Base-by-base conservation (phyloP, 306 rosid species). In the Cicer chorassanicum region DNA sequence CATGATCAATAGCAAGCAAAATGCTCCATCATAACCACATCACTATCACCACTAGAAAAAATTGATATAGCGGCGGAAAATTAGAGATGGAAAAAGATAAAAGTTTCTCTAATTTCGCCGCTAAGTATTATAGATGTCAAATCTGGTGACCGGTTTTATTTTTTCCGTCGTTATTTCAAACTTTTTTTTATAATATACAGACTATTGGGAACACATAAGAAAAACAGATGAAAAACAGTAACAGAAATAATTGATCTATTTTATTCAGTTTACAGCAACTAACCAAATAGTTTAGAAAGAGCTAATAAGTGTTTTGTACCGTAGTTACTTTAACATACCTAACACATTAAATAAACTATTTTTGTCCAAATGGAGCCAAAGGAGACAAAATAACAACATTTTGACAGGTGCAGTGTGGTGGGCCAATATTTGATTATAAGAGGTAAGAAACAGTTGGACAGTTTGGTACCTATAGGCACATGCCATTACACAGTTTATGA, bases 381-480 rank as follows among this genome's bases (percentile, higher is more conserved):
- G 50, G 78, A 74, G 70, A 76, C 78, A 81, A 79, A 79, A 80
- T 43, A 78, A 77, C 73, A 83, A 77, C 73, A 83, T 80, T 51
- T 54, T 54, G 87, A 81, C 78, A 78, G 82, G 68, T 67, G 63
- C 36, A 50, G 76, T 81, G 68, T 81, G 68, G 81, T 77, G 91
- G 90, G 85, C 85, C 89, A 87, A 81, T 66, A 54, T 49, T 66
- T 74, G 81, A 74, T 73, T 72, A 80, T 67, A 81, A 75, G 65
- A 62, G 68, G 76, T 42, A 71, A 45, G 57, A 71, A 72, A 82
- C 85, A 84, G 79, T 67, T 68, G 77, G 90, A 78, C 86, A 85
- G 83, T 81, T 82, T 69, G 78, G 90, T 76, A 81, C 87, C 57
- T 77, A 49, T 36, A 73, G 60, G 85, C 87, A 84, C 92, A 79